Evolutionary conservation across 1,284 basidiomycete species (phyloP).

Genomic region (Cryptococcus sp.): DNA sequence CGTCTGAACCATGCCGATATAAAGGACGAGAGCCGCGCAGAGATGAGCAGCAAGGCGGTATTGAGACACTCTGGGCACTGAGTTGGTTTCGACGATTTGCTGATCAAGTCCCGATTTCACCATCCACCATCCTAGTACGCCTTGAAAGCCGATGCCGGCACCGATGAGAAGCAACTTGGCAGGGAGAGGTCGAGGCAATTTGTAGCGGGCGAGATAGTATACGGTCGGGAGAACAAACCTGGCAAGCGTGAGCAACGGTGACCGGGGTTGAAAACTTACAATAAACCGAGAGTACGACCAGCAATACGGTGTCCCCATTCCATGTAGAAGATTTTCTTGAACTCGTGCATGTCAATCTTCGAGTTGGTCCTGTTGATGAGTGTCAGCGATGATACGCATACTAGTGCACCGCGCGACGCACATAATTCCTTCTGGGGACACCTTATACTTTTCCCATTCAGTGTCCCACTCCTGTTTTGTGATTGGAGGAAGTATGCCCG

Average conservation of each 20-base stretch:
- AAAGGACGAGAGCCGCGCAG: slow-evolving; percentile 84
- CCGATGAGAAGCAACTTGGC: slow-evolving; percentile 70
- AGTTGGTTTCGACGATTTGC: slow-evolving; percentile 73
- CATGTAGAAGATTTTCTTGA: slow-evolving; percentile 98
- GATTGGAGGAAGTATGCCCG: slow-evolving; percentile 83
- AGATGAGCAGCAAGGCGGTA: slow-evolving; percentile 95
- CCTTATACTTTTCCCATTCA: slow-evolving; percentile 94
- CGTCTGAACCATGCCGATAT: slow-evolving; percentile 84
- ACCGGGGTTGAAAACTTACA: slow-evolving; percentile 32
- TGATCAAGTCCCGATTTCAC: slow-evolving; percentile 93
- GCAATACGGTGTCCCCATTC: slow-evolving; percentile 97
- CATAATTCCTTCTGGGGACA: slow-evolving; percentile 93
- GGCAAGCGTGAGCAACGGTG: slow-evolving; percentile 33
- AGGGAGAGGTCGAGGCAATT: slow-evolving; percentile 66
- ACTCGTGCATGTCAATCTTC: slow-evolving; percentile 81
- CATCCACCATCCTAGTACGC: slow-evolving; percentile 98
- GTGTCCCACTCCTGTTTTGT: slow-evolving; percentile 75
- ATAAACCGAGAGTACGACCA: slow-evolving; percentile 82
- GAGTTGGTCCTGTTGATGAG: slow-evolving; percentile 71
- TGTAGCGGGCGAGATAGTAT: slow-evolving; percentile 73
- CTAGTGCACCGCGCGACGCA: slow-evolving; percentile 55
- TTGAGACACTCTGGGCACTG: slow-evolving; percentile 91
- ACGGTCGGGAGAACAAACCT: slow-evolving; percentile 75
- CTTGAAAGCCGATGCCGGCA: slow-evolving; percentile 80
- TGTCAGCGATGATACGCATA: neutral